These are phyloP conservation scores for Plantago major DNA, from an alignment of 257 asterid species.

Conservation along the genomic window DNA sequence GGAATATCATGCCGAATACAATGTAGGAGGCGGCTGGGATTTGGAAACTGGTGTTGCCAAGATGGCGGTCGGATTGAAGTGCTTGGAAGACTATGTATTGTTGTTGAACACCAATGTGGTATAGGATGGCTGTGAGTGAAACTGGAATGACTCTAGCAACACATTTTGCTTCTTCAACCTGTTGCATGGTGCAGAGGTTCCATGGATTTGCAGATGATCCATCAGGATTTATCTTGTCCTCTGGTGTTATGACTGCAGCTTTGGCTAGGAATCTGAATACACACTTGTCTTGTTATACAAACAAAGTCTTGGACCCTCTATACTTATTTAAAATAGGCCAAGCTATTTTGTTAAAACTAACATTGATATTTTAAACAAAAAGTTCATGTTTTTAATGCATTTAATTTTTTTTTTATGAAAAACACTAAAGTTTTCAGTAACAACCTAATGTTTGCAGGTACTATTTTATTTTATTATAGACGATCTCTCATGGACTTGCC, in stretches of 20 bases:
- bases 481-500: no score
- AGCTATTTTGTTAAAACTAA: no score
- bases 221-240: conserved; percentile 39
- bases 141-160: conserved; percentile 56
- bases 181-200: conserved; percentile 59
- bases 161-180: conserved; percentile 72
- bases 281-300: background rate
- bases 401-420: no score
- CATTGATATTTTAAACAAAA: no score
- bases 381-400: no score
- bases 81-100: conserved; percentile 77
- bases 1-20: conserved; percentile 56
- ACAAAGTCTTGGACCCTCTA: no score
- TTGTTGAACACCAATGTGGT: conserved; percentile 48
- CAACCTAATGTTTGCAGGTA: no score
- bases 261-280: conserved; percentile 52
- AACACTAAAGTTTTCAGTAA: no score
- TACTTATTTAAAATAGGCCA: no score
- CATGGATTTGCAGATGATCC: conserved; percentile 60
- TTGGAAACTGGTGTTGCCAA: conserved; percentile 42
- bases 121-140: conserved; percentile 51
- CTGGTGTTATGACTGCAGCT: conserved; percentile 55
- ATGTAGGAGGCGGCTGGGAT: conserved; percentile 66
- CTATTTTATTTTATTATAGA: no score
- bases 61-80: conserved; percentile 54